These are phyloP conservation scores for Vicia sativa DNA, from an alignment of 306 rosid species.

Conservation along the genomic window DNA sequence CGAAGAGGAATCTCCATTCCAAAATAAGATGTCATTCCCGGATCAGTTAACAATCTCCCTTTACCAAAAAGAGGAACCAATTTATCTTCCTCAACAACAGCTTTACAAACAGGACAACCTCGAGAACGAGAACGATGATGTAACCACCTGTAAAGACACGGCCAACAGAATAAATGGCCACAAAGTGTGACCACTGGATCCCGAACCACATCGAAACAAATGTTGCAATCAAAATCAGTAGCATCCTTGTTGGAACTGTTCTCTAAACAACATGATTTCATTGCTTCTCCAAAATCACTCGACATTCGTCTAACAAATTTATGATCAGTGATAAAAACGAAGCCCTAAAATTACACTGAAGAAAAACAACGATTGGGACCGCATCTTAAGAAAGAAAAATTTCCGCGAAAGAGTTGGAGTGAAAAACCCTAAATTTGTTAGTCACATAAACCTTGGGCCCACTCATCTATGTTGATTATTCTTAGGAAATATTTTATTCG, in stretches of 20 bases:
- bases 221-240: conserved; percentile 89
- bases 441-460: too few species aligned
- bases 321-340: background rate
- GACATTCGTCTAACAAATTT: conserved; percentile 60
- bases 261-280: conserved; percentile 55
- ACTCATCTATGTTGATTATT: too few species aligned
- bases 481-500: too few species aligned
- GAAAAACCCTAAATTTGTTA: conserved; percentile 29
- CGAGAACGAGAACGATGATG: conserved; percentile 87
- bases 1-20: conserved; percentile 78
- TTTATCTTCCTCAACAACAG: conserved; percentile 69
- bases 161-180: conserved; percentile 97
- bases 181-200: conserved; percentile 89
- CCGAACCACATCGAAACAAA: conserved; percentile 87
- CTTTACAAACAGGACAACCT: conserved; percentile 95
- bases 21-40: conserved; percentile 73
- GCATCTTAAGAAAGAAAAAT: background rate
- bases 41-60: conserved; percentile 75
- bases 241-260: conserved; percentile 53
- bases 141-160: conserved; percentile 86
- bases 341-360: conserved; percentile 28
- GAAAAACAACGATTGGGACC: background rate
- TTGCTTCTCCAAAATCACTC: conserved; percentile 69
- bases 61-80: conserved; percentile 93
- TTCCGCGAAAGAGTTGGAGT: background rate